Evolutionary conservation across 352 stramenopile genomes (phyloP).

Genomic region (Globisporangium uncinulatum): DNA sequence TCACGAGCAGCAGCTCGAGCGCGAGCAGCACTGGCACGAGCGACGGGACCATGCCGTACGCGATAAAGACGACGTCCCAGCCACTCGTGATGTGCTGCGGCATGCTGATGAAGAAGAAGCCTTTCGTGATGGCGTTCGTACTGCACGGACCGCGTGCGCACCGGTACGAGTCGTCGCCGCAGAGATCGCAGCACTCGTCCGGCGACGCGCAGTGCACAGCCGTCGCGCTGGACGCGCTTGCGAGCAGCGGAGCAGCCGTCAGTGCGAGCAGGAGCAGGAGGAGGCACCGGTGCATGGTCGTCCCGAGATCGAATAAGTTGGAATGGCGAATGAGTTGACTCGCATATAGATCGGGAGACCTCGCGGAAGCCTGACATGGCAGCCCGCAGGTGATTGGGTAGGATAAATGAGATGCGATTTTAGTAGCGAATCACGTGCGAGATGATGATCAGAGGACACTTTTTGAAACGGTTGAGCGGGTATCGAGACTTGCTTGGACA

Average conservation of each 20-base stretch:
- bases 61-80: slow-evolving; percentile 45
- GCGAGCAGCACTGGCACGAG: slow-evolving; percentile 31
- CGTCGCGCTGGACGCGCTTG: not conserved
- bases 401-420: too few relatives aligned
- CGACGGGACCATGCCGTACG: slow-evolving; percentile 57
- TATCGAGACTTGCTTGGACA: too few relatives aligned
- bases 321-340: too few relatives aligned
- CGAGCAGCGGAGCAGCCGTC: not conserved
- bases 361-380: too few relatives aligned
- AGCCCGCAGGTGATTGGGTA: too few relatives aligned
- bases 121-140: slow-evolving; percentile 29
- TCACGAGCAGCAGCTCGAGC: slow-evolving; percentile 35
- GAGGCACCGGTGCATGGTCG: not conserved
- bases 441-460: too few relatives aligned
- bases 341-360: too few relatives aligned
- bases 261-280: not conserved
- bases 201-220: slow-evolving; percentile 6
- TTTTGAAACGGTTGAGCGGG: too few relatives aligned
- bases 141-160: slow-evolving; percentile 49
- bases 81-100: slow-evolving; percentile 28
- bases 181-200: slow-evolving; percentile 43
- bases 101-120: slow-evolving; percentile 48
- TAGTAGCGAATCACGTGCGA: too few relatives aligned
- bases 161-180: slow-evolving; percentile 35
- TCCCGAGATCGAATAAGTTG: too few relatives aligned